Conservation (phyloP, 768 basidiomycete species). For the Aureoboletus auriporus region DNA sequence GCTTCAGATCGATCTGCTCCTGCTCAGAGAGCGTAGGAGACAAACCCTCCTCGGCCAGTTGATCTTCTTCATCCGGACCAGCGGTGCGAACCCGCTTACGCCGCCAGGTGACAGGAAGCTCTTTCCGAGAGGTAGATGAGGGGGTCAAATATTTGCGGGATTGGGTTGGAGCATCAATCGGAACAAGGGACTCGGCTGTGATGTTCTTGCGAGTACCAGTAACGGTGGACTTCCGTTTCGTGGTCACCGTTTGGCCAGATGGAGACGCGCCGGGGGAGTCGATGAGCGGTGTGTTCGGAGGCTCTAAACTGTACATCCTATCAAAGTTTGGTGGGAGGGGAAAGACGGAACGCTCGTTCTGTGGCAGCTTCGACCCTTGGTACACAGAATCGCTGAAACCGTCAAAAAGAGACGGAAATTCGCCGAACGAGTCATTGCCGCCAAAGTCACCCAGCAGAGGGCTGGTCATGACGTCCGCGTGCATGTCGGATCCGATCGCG, state of each 20-base stretch:
- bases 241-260: constrained; percentile 16
- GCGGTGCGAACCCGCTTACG: constrained; percentile 54
- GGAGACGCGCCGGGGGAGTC: constrained; percentile 34
- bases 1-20: constrained; percentile 73
- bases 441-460: constrained; percentile 35
- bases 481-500: constrained; percentile 34
- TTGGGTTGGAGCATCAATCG: constrained; percentile 78
- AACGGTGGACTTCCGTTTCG: constrained; percentile 32
- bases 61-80: constrained; percentile 48
- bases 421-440: constrained; percentile 29
- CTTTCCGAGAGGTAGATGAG: constrained; percentile 75
- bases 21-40: constrained; percentile 48
- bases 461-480: constrained; percentile 39
- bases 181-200: constrained; percentile 59
- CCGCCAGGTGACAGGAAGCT: constrained; percentile 67
- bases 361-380: constrained; percentile 11
- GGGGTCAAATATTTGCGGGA: constrained; percentile 67
- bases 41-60: constrained; percentile 17
- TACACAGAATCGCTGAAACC: constrained; percentile 17
- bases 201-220: constrained; percentile 75
- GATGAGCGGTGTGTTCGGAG: constrained; percentile 49
- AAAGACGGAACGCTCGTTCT: constrained; percentile 4
- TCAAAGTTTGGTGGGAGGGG: constrained; percentile 28
- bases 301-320: constrained; percentile 41
- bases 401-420: constrained; percentile 31